A percentile compares a stretch with the other conserved stretches of the same genome.
Conservation (phyloP, 176 grass and related monocot genomes). For the Zoysia pacifica region DNA sequence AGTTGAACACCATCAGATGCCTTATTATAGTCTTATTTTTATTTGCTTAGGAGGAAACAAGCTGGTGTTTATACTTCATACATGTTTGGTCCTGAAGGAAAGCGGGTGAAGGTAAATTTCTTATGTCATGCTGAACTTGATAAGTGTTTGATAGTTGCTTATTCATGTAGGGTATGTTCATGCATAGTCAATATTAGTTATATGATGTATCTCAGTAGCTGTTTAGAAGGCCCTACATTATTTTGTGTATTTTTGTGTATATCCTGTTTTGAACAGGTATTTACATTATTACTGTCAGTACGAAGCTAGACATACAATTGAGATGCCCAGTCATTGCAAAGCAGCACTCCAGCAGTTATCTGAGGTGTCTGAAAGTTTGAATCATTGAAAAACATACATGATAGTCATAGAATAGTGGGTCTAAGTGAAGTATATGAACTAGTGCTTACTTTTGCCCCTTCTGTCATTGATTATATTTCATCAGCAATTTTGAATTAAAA, state of each 20-base stretch:
- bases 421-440: constrained; percentile 3
- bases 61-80: constrained; percentile 91
- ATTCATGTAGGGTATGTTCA: constrained; percentile 11
- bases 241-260: not conserved
- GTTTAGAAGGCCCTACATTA: not conserved
- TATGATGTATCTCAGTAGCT: not conserved
- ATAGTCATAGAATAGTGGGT: constrained; percentile 9
- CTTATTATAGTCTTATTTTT: constrained; percentile 30
- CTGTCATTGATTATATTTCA: constrained; percentile 8
- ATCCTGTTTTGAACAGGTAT: not conserved
- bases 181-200: not conserved
- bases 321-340: constrained; percentile 4
- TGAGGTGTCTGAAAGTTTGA: not conserved
- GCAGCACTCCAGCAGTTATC: not conserved
- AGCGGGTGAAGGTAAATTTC: constrained; percentile 70
- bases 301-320: constrained; percentile 4
- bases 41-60: constrained; percentile 77
- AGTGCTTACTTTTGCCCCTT: not conserved
- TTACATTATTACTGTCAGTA: constrained; percentile 1
- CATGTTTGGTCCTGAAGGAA: constrained; percentile 84
- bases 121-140: not conserved
- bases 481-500: constrained; percentile 24
- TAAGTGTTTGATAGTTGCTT: not conserved
- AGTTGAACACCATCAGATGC: not conserved
- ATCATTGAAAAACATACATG: not conserved